These are phyloP conservation scores for Hydrangea macrophylla DNA, from an alignment of 148 eudicot species.

Conservation along the genomic window DNA sequence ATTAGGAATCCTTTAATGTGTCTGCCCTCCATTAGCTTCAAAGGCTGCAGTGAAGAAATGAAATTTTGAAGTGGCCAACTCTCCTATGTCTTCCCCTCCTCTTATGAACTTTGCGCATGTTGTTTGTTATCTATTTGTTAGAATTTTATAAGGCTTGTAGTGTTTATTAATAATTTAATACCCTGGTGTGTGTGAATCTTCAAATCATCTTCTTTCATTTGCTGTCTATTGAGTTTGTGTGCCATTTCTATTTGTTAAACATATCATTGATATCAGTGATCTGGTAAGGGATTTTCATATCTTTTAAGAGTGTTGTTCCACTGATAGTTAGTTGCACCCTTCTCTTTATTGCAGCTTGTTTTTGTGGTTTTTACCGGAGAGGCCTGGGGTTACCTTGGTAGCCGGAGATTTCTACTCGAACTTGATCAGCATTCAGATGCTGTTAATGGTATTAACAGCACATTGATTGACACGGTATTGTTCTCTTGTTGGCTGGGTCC, in stretches of 20 bases:
- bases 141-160: not conserved
- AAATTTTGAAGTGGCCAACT: not conserved
- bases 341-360: constrained; percentile 55
- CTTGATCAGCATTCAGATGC: constrained; percentile 69
- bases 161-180: not conserved
- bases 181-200: not conserved
- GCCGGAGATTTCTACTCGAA: constrained; percentile 86
- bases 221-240: not conserved
- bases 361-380: constrained; percentile 89
- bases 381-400: constrained; percentile 97
- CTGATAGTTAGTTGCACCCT: not conserved
- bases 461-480: constrained; percentile 68
- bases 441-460: constrained; percentile 60
- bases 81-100: not conserved
- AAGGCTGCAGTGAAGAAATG: not conserved
- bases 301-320: not conserved
- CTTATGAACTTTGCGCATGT: not conserved
- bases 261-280: constrained; percentile 11
- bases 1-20: too few species aligned
- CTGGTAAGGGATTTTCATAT: constrained; percentile 1
- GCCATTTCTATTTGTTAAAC: not conserved
- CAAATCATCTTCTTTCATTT: not conserved
- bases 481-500: not conserved
- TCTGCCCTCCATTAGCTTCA: too few species aligned
- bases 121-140: not conserved